phyloP scores from a whole-genome alignment of 768 basidiomycete species.

The button mushroom (Agaricus bisporus) region DNA sequence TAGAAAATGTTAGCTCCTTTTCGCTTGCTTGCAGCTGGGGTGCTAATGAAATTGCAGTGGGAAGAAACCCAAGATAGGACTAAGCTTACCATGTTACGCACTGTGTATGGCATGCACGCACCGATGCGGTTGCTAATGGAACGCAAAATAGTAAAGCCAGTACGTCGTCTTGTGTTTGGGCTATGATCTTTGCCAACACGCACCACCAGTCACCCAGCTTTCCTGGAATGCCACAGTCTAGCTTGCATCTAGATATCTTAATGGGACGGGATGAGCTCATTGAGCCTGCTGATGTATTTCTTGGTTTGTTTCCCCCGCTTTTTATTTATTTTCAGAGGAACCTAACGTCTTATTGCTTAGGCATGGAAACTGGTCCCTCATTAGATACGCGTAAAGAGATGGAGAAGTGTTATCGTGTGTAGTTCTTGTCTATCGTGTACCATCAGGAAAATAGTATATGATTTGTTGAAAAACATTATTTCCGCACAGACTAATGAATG shows the following conservation, averaged over 20 bases:
- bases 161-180: constrained; percentile 30
- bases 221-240: constrained; percentile 58
- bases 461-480: constrained; percentile 12
- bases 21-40: not conserved
- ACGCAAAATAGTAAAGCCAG: constrained; percentile 74
- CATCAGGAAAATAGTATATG: constrained; percentile 4
- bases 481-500: not conserved
- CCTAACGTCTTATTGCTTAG: constrained; percentile 27
- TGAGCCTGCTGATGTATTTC: constrained; percentile 74
- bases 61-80: constrained; percentile 87
- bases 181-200: not conserved
- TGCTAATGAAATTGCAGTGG: constrained; percentile 54
- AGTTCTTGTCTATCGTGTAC: constrained; percentile 12
- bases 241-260: constrained; percentile 87
- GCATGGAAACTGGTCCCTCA: constrained; percentile 42
- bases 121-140: constrained; percentile 94
- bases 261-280: constrained; percentile 89
- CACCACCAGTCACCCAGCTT: constrained; percentile 55
- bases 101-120: constrained; percentile 80
- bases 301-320: constrained; percentile 38
- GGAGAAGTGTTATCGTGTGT: constrained; percentile 53
- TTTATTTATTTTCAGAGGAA: not conserved
- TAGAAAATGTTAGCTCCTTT: constrained; percentile 60
- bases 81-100: constrained; percentile 78
- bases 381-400: constrained; percentile 61